Evolutionary conservation across 257 asterid genomes (phyloP), one percentile per base, ranked within the genome.

Genomic region (Solanum stenotomum): DNA sequence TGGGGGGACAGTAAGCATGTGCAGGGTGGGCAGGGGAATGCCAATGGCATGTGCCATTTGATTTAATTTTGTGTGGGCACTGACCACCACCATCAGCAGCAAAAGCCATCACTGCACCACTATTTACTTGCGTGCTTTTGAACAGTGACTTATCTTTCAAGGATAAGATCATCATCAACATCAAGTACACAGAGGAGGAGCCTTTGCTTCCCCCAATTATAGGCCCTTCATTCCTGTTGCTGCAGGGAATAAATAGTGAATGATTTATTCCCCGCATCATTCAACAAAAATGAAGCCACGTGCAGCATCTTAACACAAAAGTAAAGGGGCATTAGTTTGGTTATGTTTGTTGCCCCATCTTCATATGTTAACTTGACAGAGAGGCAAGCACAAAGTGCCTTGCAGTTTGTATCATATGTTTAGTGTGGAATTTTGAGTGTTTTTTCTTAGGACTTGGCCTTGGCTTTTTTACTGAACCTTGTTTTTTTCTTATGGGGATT

Each of bases 1-100:
- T 82, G 87, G 90, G 90, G 91, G 89, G 88, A 61, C 91, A 87
- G 85, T 16, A 79, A 13, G 92, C 94, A 92, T 92, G 94, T 92
- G 94, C 91, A 76, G 25, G 87, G 91, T 75, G 91, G 91, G 83
- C 83, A 86, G 78, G 87, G 83, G 85, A 86, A 86, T 87, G 88
- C 77, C 68, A 85, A 68, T 82, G 88, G 89, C 91, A 88, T 85
- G 88, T 88, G 91, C 81, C 84, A 82, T 78, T 63, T 52, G 87
- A 52, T 78, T 88, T 84, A 46, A 81, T 46, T 82, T 84, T 87
- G 59, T 88, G 86, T 90, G 91, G 85, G 68, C 61, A 40, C 78
- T 87, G 79, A 49, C 61, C 61, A 82, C 68, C 82, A 81, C 89
- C 42, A 87, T 12, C 85, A 79, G 10, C 67, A 79, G 15, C 37